These are phyloP conservation scores for Rhipidocladum racemiflorum DNA, from an alignment of 176 grass and related monocot genomes.

Conservation along the genomic window DNA sequence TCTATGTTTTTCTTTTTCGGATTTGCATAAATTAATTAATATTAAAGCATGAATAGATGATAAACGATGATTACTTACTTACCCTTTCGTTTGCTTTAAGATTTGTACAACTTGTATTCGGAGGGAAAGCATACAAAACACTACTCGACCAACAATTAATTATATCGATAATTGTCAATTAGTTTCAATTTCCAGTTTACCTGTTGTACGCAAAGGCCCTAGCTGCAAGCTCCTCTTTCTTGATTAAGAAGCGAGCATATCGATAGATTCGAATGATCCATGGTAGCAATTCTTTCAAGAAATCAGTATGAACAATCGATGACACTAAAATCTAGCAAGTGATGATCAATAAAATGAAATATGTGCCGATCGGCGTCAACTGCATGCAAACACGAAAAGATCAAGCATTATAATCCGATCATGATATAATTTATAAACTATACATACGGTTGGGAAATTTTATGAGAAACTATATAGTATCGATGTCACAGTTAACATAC, in stretches of 20 bases:
- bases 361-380: not conserved
- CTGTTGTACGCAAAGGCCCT: not conserved
- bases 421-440: not conserved
- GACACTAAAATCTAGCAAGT: not conserved
- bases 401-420: not conserved
- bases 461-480: not conserved
- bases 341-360: not conserved
- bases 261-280: not conserved
- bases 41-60: too few species aligned
- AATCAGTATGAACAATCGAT: not conserved
- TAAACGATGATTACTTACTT: too few species aligned
- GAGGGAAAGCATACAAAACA: too few species aligned
- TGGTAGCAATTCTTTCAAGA: not conserved
- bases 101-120: too few species aligned
- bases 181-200: not conserved
- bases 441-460: not conserved
- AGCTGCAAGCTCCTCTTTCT: not conserved
- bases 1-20: too few species aligned
- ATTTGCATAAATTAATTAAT: too few species aligned
- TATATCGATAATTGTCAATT: not conserved
- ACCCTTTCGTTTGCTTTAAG: too few species aligned
- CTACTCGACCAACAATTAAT: too few species aligned
- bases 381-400: not conserved
- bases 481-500: not conserved
- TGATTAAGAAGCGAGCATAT: not conserved